Percentiles rank a stretch among this genome's conserved stretches.
These are phyloP conservation scores for Chlorella variabilis DNA, from an alignment of 163 green algal genomes.

Conservation along the genomic window DNA sequence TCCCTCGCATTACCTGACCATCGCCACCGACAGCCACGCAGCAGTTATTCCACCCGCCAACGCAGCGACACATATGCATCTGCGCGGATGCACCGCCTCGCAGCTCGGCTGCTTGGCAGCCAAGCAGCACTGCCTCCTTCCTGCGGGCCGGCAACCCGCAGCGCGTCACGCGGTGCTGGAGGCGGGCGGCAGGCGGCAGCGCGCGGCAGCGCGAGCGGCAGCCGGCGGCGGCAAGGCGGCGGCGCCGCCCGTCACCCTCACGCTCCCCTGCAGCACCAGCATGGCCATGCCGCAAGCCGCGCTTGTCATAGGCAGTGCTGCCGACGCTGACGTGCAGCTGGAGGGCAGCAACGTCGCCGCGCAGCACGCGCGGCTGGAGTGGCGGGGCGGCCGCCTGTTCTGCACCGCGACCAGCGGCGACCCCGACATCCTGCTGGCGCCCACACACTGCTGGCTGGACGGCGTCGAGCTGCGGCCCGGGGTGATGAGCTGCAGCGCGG, in stretches of 20 bases:
- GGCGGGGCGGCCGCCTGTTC: constrained; percentile 35
- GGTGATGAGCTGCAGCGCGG: neutral
- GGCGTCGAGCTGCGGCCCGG: constrained; percentile 36
- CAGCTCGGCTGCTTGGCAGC: too few relatives aligned
- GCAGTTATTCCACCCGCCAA: too few relatives aligned
- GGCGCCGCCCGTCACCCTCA: constrained; percentile 18
- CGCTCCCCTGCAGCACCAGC: neutral
- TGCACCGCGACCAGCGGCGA: constrained; percentile 36
- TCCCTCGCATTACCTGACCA: too few relatives aligned
- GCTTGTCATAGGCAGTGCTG: constrained; percentile 14
- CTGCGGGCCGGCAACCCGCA: too few relatives aligned
- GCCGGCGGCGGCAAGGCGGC: neutral
- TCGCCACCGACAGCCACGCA: too few relatives aligned
- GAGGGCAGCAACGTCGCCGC: neutral
- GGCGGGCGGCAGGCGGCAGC: too few relatives aligned
- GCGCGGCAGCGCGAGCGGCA: neutral
- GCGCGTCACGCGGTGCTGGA: too few relatives aligned
- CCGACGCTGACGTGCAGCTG: constrained; percentile 22
- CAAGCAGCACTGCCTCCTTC: too few relatives aligned
- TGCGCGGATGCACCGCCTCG: too few relatives aligned
- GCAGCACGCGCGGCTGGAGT: constrained; percentile 38
- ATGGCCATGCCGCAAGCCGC: neutral
- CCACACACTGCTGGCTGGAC: constrained; percentile 38
- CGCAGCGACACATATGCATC: too few relatives aligned
- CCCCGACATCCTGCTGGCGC: constrained; percentile 36